Conservation (phyloP, 1,284 basidiomycete species). For the Ustilago loliicola region DNA sequence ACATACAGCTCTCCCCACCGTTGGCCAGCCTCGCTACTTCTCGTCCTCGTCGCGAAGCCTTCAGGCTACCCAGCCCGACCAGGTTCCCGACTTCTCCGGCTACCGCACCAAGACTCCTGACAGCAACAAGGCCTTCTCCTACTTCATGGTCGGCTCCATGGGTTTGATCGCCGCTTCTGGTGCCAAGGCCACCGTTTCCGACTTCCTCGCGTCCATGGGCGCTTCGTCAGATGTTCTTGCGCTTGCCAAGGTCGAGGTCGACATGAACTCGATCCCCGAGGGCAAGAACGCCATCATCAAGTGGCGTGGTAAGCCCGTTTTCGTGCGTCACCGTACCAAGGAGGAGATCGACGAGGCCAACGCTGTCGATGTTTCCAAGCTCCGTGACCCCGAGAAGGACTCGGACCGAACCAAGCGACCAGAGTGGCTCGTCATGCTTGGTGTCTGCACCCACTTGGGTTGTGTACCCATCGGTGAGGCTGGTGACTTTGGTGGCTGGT, state of each 20-base stretch:
- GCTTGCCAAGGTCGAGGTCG: slow-evolving; percentile 97
- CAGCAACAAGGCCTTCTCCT: slow-evolving; percentile 86
- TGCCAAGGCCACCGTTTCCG: slow-evolving; percentile 92
- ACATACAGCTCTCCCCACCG: slow-evolving; percentile 46
- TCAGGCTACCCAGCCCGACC: slow-evolving; percentile 62
- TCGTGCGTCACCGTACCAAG: slow-evolving; percentile 94
- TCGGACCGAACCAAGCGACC: slow-evolving; percentile 90
- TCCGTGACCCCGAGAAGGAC: slow-evolving; percentile 94
- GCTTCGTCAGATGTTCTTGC: slow-evolving; percentile 98
- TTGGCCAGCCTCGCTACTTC: slow-evolving; percentile 60
- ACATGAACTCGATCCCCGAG: slow-evolving; percentile 90
- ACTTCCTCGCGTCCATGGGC: slow-evolving; percentile 95
- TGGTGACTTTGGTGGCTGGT: slow-evolving; percentile 87
- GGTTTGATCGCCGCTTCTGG: slow-evolving; percentile 93
- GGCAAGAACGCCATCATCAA: slow-evolving; percentile 78
- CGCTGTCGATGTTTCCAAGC: slow-evolving; percentile 82
- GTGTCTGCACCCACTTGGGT: slow-evolving; percentile 96
- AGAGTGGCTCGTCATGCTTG: slow-evolving; percentile 80
- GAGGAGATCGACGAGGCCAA: slow-evolving; percentile 96
- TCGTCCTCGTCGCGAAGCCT: slow-evolving; percentile 62
- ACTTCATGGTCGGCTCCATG: slow-evolving; percentile 97
- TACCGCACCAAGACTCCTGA: slow-evolving; percentile 82
- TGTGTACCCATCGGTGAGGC: slow-evolving; percentile 97
- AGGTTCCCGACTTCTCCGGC: slow-evolving; percentile 88
- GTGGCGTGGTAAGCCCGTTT: slow-evolving; percentile 99